Conservation (phyloP, 768 basidiomycete genomes). For the Leccinellum rugosiceps region DNA sequence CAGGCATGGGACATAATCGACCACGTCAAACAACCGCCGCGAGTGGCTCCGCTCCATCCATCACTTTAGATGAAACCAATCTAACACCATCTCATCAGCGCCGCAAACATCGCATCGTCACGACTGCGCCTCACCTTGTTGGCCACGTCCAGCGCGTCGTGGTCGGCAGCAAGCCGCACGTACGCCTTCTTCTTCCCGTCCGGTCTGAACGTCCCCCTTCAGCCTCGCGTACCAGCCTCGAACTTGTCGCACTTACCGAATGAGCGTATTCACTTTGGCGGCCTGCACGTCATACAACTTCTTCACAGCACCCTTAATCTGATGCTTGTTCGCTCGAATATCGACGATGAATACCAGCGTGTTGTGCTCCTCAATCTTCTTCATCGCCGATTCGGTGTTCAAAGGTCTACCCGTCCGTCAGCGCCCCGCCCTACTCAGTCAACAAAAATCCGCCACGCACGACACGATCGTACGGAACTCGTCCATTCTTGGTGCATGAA, state of each 20-base stretch:
- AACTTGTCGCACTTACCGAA: slow-evolving; percentile 60
- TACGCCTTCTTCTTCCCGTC: slow-evolving; percentile 99
- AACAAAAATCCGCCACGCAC: slow-evolving; percentile 43
- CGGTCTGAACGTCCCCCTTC: slow-evolving; percentile 50
- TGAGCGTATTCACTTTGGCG: slow-evolving; percentile 96
- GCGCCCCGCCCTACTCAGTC: not conserved
- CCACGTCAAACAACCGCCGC: not conserved
- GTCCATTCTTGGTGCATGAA: slow-evolving; percentile 93
- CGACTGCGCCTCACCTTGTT: slow-evolving; percentile 69
- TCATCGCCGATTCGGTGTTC: slow-evolving; percentile 98
- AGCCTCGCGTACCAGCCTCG: not conserved
- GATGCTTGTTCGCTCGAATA: slow-evolving; percentile 92
- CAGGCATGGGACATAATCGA: not conserved
- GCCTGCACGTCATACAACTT: slow-evolving; percentile 98
- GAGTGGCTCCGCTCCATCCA: not conserved
- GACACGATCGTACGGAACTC: slow-evolving; percentile 92
- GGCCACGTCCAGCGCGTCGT: slow-evolving; percentile 94
- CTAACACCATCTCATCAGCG: slow-evolving; percentile 35
- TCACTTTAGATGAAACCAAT: slow-evolving; percentile 81
- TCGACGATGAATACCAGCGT: slow-evolving; percentile 98
- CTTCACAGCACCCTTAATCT: slow-evolving; percentile 99
- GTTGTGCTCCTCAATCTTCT: slow-evolving; percentile 99
- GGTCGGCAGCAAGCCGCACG: slow-evolving; percentile 91
- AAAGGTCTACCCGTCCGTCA: slow-evolving; percentile 50
- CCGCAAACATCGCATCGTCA: not conserved